These are phyloP conservation scores for Cucurbita ficifolia DNA, from an alignment of 306 rosid species.

Conservation along the genomic window DNA sequence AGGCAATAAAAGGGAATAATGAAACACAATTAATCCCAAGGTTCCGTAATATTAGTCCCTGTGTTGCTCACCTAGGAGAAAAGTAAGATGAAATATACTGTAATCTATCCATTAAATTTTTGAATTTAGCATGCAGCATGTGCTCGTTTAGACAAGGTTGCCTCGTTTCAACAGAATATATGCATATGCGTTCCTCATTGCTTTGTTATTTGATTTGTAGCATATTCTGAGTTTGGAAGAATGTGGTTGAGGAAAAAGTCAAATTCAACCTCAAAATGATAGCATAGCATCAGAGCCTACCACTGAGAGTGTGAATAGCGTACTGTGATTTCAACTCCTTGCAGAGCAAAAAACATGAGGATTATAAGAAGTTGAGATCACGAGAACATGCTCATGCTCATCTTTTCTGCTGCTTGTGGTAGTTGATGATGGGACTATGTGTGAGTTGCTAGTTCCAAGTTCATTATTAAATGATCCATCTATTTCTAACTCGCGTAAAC, in stretches of 20 bases:
- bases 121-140: not conserved
- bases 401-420: not conserved
- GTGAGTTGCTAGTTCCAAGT: too few species aligned
- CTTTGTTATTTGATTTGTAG: not conserved
- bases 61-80: not conserved
- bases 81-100: not conserved
- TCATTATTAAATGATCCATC: not conserved
- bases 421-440: not conserved
- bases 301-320: not conserved
- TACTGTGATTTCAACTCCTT: not conserved
- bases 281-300: not conserved
- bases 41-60: not conserved
- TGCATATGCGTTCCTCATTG: not conserved
- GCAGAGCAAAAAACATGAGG: not conserved
- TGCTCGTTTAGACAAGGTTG: not conserved
- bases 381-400: not conserved
- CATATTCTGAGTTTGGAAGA: not conserved
- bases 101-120: not conserved
- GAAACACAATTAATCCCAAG: not conserved
- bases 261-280: not conserved
- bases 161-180: not conserved
- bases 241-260: not conserved
- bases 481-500: slow-evolving; percentile 2
- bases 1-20: not conserved
- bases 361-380: not conserved